phyloP scores from a whole-genome alignment of 2,329 filamentous ascomycete genomes.

The Setomelanomma holmii region DNA sequence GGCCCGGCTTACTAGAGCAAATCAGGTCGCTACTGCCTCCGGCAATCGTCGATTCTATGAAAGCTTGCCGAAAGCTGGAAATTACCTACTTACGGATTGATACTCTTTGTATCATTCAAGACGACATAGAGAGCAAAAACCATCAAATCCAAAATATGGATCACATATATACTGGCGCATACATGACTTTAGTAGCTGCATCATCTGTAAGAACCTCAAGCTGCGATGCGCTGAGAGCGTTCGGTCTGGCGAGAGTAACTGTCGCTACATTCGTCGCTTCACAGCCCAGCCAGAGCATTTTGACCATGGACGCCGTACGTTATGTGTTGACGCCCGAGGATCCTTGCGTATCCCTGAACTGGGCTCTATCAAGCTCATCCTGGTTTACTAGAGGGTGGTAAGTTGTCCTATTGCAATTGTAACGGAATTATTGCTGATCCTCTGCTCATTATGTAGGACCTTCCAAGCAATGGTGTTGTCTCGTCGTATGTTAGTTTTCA shows the following conservation, averaged over 20 bases:
- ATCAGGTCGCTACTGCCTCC: background rate
- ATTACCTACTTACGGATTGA: constrained; percentile 31
- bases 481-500: background rate
- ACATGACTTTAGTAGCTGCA: constrained; percentile 4
- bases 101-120: constrained; percentile 28
- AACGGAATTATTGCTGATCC: background rate
- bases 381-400: constrained; percentile 1
- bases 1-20: background rate
- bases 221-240: too few species aligned
- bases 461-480: background rate
- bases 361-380: background rate
- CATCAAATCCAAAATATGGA: constrained; percentile 12
- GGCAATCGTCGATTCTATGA: background rate
- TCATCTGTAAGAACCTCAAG: too few species aligned
- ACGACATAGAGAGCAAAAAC: constrained; percentile 9
- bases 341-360: background rate
- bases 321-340: background rate
- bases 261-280: background rate
- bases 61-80: background rate
- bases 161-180: constrained; percentile 7
- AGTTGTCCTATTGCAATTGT: background rate
- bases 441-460: background rate
- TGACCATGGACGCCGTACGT: background rate
- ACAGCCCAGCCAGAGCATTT: background rate
- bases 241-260: background rate